Percentiles rank a stretch among this genome's conserved stretches.
Evolutionary conservation across 768 basidiomycete species (phyloP).

Genomic region (Collybiopsis luxurians): DNA sequence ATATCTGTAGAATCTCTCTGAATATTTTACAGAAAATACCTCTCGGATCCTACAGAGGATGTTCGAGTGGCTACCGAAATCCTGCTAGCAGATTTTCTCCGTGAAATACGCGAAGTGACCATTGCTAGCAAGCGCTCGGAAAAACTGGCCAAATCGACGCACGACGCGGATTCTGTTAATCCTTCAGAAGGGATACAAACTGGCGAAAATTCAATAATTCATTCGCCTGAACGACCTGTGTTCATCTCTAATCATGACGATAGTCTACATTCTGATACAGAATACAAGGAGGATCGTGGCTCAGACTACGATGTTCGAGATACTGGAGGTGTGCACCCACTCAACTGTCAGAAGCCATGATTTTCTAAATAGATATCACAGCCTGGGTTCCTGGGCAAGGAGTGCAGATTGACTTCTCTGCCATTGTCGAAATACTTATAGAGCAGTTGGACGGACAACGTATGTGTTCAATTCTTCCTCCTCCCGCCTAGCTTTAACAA

Average conservation of each 20-base stretch:
- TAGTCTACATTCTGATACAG: conserved; percentile 36
- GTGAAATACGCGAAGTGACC: conserved; percentile 87
- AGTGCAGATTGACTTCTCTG: conserved; percentile 84
- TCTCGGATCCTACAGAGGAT: conserved; percentile 93
- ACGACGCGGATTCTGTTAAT: conserved; percentile 38
- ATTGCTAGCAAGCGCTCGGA: conserved; percentile 66
- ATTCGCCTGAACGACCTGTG: conserved; percentile 53
- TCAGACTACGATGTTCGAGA: conserved; percentile 56
- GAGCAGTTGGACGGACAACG: conserved; percentile 83
- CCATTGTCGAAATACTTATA: conserved; percentile 92
- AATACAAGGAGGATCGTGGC: conserved; percentile 42
- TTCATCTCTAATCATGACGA: conserved; percentile 56
- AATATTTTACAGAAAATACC: conserved; percentile 67
- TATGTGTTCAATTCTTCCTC: conserved; percentile 34
- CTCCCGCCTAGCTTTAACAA: conserved; percentile 5
- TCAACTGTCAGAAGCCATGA: no score
- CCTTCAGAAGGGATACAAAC: conserved; percentile 30
- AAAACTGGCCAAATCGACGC: conserved; percentile 45
- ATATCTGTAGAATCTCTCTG: conserved; percentile 10
- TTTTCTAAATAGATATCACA: no score
- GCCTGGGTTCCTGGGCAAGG: conserved; percentile 95
- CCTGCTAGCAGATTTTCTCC: conserved; percentile 83
- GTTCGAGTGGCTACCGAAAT: conserved; percentile 90
- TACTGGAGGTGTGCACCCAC: conserved; percentile 64
- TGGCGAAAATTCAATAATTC: conserved; percentile 20